Evolutionary conservation across 2,329 filamentous ascomycete genomes (phyloP), one percentile per base, ranked within the genome.

Genomic region (Magnaporthales sp.): DNA sequence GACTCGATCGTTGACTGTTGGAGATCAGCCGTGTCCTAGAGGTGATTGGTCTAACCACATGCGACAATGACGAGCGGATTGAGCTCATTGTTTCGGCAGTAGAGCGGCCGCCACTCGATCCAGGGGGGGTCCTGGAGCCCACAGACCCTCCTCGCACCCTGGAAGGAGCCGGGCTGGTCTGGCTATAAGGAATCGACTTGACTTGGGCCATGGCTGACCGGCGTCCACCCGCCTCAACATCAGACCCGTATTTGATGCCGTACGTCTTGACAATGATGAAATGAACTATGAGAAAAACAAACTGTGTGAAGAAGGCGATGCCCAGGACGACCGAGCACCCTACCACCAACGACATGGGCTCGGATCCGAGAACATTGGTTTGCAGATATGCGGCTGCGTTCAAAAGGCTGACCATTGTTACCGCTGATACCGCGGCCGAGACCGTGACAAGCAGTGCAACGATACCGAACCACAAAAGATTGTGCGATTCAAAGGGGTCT

Each of bases 21-120:
- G 80, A 77, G 1, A 89, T 75, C 38, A 89, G 77, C 62, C 81
- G 81, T 2, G 84, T 86, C 73, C 78, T 84, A 54, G 86, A 89
- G 1, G 82, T 81, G 61, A 84, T 82, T 6, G 87, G 86, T 5
- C 84, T 83, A 15, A 86, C 77, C 24, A 76, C 77, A 51, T 80
- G 75, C 3, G 80, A 82, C 26, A 85, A 69, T 0, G 82, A 84
- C 4, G 79, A 80, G 19, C 81, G 79, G 63, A 84, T 74, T 2
- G 83, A 84, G 69, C 75, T 78, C 70, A 82, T 75, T 1, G 80
- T 79, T 71, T 83, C 76, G 54, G 81, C 73, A 67, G 79, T 72
- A 66, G 84, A 80, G 70, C 78, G 73, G 69, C 81, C 77, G 70
- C 77, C 75, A 61, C 79, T 80, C 1, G 83, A 83, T 5, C 78